phyloP scores from a whole-genome alignment of 768 basidiomycete genomes.

The Mycena maculata region DNA sequence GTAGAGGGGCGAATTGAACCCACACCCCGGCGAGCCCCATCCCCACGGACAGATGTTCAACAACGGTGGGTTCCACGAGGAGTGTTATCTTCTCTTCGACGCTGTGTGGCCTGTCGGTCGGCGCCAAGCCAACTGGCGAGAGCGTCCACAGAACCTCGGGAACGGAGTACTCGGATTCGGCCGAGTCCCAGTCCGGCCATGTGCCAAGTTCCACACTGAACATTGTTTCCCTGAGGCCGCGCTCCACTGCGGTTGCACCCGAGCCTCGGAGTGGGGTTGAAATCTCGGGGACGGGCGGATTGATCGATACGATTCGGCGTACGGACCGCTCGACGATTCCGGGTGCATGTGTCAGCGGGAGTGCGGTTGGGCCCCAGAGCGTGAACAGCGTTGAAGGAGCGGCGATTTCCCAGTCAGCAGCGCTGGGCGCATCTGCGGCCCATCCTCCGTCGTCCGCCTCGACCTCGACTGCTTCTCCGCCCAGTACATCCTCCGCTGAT shows the following conservation, averaged over 20 bases:
- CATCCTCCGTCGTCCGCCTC: slow-evolving; percentile 14
- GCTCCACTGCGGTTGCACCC: slow-evolving; percentile 47
- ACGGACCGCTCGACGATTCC: slow-evolving; percentile 76
- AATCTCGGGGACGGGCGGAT: slow-evolving; percentile 29
- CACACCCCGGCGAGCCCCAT: slow-evolving; percentile 76
- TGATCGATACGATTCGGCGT: slow-evolving; percentile 63
- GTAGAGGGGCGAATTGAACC: slow-evolving; percentile 64
- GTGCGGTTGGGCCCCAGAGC: slow-evolving; percentile 63
- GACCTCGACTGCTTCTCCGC: too few species aligned
- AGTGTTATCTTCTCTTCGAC: slow-evolving; percentile 71
- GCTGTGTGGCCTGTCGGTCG: slow-evolving; percentile 52
- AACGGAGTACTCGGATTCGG: not conserved
- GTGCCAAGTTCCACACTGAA: slow-evolving; percentile 45
- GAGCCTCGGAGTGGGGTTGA: slow-evolving; percentile 2
- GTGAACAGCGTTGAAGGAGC: not conserved
- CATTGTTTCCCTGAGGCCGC: slow-evolving; percentile 40
- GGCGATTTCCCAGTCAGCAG: not conserved
- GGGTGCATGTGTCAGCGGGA: slow-evolving; percentile 71
- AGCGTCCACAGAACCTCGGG: not conserved
- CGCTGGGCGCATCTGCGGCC: not conserved
- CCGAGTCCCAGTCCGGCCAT: slow-evolving; percentile 52
- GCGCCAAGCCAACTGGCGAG: not conserved
- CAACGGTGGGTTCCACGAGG: slow-evolving; percentile 59
- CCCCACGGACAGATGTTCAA: slow-evolving; percentile 58
- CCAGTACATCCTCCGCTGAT: not conserved